Conservation (phyloP, 768 basidiomycete genomes). For the Mycena rosella region DNA sequence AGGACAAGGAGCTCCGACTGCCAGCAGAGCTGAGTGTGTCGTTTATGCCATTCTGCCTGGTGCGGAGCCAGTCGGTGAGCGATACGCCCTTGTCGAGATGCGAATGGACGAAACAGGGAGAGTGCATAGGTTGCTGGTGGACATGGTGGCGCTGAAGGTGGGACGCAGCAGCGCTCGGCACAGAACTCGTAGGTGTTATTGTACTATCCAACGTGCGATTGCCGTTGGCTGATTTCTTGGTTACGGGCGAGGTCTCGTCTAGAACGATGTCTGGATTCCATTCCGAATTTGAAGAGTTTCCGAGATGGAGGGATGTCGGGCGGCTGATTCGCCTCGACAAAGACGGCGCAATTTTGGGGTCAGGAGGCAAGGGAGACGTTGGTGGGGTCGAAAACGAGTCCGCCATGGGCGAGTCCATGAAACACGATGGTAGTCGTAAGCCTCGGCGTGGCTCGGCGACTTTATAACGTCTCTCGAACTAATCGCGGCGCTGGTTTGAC, state of each 20-base stretch:
- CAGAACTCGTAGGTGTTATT: constrained; percentile 40
- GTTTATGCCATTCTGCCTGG: constrained; percentile 53
- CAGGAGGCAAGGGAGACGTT: constrained; percentile 29
- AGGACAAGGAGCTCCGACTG: constrained; percentile 34
- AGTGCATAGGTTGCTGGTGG: constrained; percentile 59
- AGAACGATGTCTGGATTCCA: constrained; percentile 60
- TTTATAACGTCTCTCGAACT: constrained; percentile 12
- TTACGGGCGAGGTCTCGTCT: constrained; percentile 52
- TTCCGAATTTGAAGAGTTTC: constrained; percentile 48
- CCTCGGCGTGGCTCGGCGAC: constrained; percentile 3
- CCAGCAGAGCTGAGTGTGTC: constrained; percentile 34
- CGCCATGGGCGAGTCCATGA: constrained; percentile 24
- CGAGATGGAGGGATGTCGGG: constrained; percentile 60
- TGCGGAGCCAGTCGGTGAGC: constrained; percentile 79
- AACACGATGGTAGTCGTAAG: neutral
- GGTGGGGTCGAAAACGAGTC: constrained; percentile 35
- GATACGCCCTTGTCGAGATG: constrained; percentile 88
- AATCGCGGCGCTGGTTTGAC: neutral
- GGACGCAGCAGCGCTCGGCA: constrained; percentile 37
- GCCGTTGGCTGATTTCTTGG: constrained; percentile 40
- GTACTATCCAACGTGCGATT: constrained; percentile 38
- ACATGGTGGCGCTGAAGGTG: constrained; percentile 40
- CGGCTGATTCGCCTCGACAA: constrained; percentile 58
- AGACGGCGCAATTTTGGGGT: constrained; percentile 47
- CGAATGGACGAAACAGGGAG: constrained; percentile 95